Conservation (phyloP, 257 asterid genomes). For the Linaria vulgaris region DNA sequence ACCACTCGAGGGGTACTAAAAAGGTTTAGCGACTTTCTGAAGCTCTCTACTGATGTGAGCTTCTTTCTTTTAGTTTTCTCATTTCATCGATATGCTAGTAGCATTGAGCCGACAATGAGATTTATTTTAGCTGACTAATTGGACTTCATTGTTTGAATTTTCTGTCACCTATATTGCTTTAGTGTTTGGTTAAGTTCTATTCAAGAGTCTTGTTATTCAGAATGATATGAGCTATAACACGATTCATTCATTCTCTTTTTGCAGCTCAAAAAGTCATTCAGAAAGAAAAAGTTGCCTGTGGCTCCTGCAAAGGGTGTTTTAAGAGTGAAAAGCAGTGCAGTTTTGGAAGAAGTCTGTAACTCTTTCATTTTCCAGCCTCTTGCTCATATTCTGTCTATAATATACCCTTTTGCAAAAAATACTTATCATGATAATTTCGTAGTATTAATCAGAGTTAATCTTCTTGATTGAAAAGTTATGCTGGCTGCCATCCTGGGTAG, state of each 20-base stretch:
- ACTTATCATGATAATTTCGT: background rate
- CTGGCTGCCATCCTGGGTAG: constrained; percentile 1
- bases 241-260: constrained; percentile 23
- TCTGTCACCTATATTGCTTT: constrained; percentile 7
- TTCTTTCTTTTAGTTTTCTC: background rate
- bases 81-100: background rate
- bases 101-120: constrained; percentile 3
- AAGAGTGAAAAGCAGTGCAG: constrained; percentile 43
- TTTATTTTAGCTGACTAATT: constrained; percentile 1
- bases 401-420: background rate
- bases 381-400: constrained; percentile 14
- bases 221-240: constrained; percentile 18
- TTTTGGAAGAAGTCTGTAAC: constrained; percentile 60
- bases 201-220: constrained; percentile 18
- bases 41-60: constrained; percentile 65
- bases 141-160: constrained; percentile 4
- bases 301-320: constrained; percentile 59
- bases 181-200: constrained; percentile 10
- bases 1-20: constrained; percentile 47
- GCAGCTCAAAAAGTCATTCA: constrained; percentile 64
- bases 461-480: background rate
- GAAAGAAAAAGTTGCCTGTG: constrained; percentile 51
- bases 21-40: constrained; percentile 72
- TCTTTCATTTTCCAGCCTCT: constrained; percentile 22
- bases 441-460: background rate